phyloP scores from a whole-genome alignment of 768 basidiomycete species.

The Cytidiella melzeri region DNA sequence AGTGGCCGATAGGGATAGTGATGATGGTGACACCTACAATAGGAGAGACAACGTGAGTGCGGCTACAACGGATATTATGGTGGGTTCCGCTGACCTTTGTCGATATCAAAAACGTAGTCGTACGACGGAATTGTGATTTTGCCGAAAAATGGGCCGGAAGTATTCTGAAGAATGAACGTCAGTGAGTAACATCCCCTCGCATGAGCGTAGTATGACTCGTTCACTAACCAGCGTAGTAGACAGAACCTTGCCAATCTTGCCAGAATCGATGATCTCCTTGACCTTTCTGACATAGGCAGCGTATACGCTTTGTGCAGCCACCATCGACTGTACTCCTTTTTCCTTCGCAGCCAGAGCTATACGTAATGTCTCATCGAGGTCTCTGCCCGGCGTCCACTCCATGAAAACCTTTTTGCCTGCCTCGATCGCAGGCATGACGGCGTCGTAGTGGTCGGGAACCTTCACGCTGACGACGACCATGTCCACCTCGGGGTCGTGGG shows the following conservation, averaged over 20 bases:
- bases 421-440: constrained; percentile 28
- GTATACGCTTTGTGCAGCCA: constrained; percentile 33
- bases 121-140: not conserved
- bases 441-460: constrained; percentile 25
- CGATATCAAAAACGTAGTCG: not conserved
- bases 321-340: constrained; percentile 26
- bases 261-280: not conserved
- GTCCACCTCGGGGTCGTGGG: constrained; percentile 32
- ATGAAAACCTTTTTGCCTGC: constrained; percentile 34
- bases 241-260: not conserved
- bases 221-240: constrained; percentile 7
- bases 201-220: too few relatives aligned
- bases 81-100: not conserved
- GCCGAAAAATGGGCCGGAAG: not conserved
- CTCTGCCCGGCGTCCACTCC: constrained; percentile 3
- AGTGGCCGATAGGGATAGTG: not conserved
- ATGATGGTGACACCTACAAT: not conserved
- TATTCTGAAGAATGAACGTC: not conserved
- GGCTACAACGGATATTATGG: not conserved
- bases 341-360: constrained; percentile 27
- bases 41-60: not conserved
- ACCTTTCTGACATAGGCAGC: constrained; percentile 24
- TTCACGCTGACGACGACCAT: constrained; percentile 32
- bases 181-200: too few relatives aligned
- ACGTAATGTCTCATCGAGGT: constrained; percentile 27